Percentiles rank a stretch among this genome's conserved stretches.
Conservation (phyloP, 208 protist species). For the Trypanosoma theileri region DNA sequence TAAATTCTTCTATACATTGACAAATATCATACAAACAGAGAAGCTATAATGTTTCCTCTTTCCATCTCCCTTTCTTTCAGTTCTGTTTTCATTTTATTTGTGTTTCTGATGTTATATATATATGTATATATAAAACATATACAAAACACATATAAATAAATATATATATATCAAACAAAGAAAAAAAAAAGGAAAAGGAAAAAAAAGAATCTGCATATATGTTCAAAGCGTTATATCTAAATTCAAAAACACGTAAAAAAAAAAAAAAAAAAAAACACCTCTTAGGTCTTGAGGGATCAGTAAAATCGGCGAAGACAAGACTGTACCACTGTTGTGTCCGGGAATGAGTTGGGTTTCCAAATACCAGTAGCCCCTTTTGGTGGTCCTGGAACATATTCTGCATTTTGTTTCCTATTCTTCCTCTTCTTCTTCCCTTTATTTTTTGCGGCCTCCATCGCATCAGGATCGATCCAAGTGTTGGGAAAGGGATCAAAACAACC, state of each 20-base stretch:
- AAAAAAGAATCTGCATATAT: neutral
- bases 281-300: constrained; percentile 21
- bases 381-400: constrained; percentile 30
- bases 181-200: neutral
- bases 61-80: neutral
- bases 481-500: constrained; percentile 75
- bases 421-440: constrained; percentile 36
- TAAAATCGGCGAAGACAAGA: constrained; percentile 85
- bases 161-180: neutral
- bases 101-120: neutral
- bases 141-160: neutral
- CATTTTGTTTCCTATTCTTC: constrained; percentile 32
- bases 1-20: neutral
- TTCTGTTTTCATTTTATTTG: neutral
- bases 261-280: no score
- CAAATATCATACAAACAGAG: neutral
- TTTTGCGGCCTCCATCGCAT: constrained; percentile 14
- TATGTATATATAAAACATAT: neutral
- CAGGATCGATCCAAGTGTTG: constrained; percentile 67
- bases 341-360: constrained; percentile 84
- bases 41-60: neutral
- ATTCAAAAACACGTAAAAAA: no score
- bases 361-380: constrained; percentile 37
- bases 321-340: constrained; percentile 68
- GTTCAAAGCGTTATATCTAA: neutral